These are phyloP conservation scores for Globisporangium cylindrosporum DNA, from an alignment of 352 stramenopile genomes.

Conservation along the genomic window DNA sequence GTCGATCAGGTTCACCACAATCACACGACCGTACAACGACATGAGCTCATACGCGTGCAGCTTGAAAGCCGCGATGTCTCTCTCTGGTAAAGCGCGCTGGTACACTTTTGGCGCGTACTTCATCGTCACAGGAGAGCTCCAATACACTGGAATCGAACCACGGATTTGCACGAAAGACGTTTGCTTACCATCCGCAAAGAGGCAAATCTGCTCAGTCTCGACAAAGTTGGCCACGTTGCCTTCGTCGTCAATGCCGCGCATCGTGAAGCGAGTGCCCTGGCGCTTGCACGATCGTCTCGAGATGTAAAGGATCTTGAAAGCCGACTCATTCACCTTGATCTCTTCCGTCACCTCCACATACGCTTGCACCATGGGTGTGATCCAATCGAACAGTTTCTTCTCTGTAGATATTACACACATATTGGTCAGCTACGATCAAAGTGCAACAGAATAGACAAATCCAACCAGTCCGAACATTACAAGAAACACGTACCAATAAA, in stretches of 20 bases:
- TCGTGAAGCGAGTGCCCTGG: slow-evolving; percentile 90
- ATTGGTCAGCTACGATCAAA: background rate
- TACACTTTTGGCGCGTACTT: slow-evolving; percentile 93
- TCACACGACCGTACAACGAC: slow-evolving; percentile 67
- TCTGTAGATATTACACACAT: slow-evolving; percentile 26
- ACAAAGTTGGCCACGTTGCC: slow-evolving; percentile 95
- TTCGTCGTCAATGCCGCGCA: slow-evolving; percentile 88
- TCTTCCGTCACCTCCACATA: slow-evolving; percentile 54
- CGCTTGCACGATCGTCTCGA: slow-evolving; percentile 73
- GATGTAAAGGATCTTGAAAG: slow-evolving; percentile 75
- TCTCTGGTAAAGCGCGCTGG: slow-evolving; percentile 33
- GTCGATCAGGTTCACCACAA: slow-evolving; percentile 95
- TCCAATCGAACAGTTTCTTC: slow-evolving; percentile 75
- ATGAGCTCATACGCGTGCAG: slow-evolving; percentile 63
- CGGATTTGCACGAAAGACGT: slow-evolving; percentile 85
- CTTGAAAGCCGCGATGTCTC: slow-evolving; percentile 54
- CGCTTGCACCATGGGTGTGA: slow-evolving; percentile 78
- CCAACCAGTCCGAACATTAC: background rate
- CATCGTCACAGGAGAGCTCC: slow-evolving; percentile 87
- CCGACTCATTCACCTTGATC: slow-evolving; percentile 41
- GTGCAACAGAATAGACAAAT: background rate
- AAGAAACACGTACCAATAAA: slow-evolving; percentile 43
- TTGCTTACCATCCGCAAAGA: slow-evolving; percentile 56
- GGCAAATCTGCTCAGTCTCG: slow-evolving; percentile 93
- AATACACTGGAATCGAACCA: slow-evolving; percentile 94